A percentile compares a stretch with the other conserved stretches of the same genome.
phyloP scores from a whole-genome alignment of 2,329 filamentous ascomycete species.

The Fusarium haematococcum region DNA sequence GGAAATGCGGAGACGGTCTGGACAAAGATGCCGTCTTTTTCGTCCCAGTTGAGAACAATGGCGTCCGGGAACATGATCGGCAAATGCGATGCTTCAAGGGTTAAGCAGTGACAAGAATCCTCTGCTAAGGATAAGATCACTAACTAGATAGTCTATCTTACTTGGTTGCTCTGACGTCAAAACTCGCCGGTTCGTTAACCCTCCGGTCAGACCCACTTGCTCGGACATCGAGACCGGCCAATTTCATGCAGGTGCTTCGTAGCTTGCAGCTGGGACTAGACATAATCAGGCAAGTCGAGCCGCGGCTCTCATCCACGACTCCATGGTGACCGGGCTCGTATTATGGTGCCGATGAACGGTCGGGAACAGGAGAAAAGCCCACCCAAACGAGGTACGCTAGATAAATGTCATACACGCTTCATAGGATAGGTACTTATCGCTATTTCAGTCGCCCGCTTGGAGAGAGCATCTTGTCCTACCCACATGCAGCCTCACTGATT shows the following conservation, averaged over 20 bases:
- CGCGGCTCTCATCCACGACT: neutral
- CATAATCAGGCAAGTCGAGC: neutral
- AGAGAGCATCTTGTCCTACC: neutral
- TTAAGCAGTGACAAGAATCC: neutral
- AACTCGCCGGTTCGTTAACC: neutral
- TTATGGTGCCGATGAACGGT: neutral
- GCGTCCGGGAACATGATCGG: neutral
- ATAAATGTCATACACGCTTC: neutral
- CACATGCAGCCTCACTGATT: no score
- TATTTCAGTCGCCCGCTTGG: neutral
- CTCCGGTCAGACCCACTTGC: neutral
- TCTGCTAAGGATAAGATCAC: neutral
- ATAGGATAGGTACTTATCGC: neutral
- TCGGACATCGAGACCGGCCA: neutral
- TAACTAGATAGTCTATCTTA: neutral
- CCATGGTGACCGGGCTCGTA: neutral
- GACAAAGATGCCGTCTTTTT: no score
- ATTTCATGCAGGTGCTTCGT: neutral
- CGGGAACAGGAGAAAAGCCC: neutral
- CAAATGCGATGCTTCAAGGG: neutral
- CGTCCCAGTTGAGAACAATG: no score
- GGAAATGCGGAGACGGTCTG: neutral
- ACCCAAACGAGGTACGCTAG: neutral
- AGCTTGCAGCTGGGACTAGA: neutral
- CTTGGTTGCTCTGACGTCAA: neutral